These are phyloP conservation scores for Talaromyces sp. DNA, from an alignment of 2,329 filamentous ascomycete genomes.

Conservation along the genomic window DNA sequence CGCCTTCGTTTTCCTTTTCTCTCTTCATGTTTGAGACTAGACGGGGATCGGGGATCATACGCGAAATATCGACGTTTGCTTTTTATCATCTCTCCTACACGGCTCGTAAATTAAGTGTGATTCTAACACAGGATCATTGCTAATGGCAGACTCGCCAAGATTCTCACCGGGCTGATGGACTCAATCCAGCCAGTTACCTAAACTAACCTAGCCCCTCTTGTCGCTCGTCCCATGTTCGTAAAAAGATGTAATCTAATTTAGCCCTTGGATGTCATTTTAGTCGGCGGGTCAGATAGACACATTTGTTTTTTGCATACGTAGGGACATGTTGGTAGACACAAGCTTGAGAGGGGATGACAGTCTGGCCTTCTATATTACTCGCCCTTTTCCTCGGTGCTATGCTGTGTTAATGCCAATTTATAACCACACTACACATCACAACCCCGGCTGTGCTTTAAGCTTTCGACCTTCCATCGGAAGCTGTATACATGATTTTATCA, in stretches of 20 bases:
- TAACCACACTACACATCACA: not conserved
- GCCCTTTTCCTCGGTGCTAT: conserved; percentile 1
- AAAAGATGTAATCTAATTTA: not conserved
- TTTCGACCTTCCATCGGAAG: not conserved
- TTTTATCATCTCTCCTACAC: not conserved
- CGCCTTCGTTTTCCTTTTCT: not conserved
- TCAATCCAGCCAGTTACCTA: not conserved
- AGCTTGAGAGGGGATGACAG: not conserved
- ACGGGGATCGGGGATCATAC: not conserved
- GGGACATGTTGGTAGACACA: not conserved
- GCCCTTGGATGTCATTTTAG: conserved; percentile 3
- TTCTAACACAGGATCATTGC: no score
- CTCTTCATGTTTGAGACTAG: not conserved
- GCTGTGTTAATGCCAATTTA: not conserved
- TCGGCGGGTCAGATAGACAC: conserved; percentile 7
- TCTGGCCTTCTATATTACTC: not conserved
- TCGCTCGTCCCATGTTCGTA: conserved; percentile 5
- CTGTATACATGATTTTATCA: conserved; percentile 1
- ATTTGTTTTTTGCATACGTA: not conserved
- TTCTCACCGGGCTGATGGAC: conserved; percentile 1
- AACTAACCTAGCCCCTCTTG: not conserved
- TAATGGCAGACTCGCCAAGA: not conserved
- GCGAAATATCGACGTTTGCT: not conserved
- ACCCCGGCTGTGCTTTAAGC: not conserved
- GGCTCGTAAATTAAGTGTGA: not conserved